phyloP scores from a whole-genome alignment of 1,284 basidiomycete genomes.

The Athelia psychrophila region DNA sequence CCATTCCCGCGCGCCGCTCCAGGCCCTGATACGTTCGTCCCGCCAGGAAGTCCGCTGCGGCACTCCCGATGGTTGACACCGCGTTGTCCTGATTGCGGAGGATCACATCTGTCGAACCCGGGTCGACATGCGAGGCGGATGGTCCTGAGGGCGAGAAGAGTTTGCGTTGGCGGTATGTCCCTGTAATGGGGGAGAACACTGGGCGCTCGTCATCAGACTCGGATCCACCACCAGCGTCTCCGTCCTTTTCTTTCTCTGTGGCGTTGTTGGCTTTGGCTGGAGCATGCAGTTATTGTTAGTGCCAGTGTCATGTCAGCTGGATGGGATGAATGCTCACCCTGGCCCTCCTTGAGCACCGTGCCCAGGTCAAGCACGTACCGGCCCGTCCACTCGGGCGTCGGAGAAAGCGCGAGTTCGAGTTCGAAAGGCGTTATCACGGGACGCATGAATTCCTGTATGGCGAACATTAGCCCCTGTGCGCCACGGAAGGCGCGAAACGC shows the following conservation, averaged over 20 bases:
- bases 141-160: slow-evolving; percentile 49
- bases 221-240: not conserved
- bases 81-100: slow-evolving; percentile 64
- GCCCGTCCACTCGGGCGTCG: slow-evolving; percentile 73
- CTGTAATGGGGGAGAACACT: slow-evolving; percentile 84
- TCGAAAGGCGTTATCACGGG: slow-evolving; percentile 97
- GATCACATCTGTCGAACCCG: slow-evolving; percentile 39
- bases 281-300: not conserved
- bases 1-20: slow-evolving; percentile 77
- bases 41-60: slow-evolving; percentile 75
- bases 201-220: slow-evolving; percentile 63
- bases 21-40: slow-evolving; percentile 80
- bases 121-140: slow-evolving; percentile 6
- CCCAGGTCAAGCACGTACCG: slow-evolving; percentile 83
- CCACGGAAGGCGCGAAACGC: not conserved
- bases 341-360: slow-evolving; percentile 50
- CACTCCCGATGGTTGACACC: slow-evolving; percentile 56
- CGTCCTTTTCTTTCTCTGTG: slow-evolving; percentile 5
- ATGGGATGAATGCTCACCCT: slow-evolving; percentile 5
- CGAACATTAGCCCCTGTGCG: not conserved
- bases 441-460: slow-evolving; percentile 76
- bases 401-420: slow-evolving; percentile 77
- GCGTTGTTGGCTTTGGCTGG: not conserved
- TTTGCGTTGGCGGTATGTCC: slow-evolving; percentile 79
- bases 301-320: not conserved